Percentiles rank a stretch among this genome's conserved stretches.
phyloP scores from a whole-genome alignment of 768 basidiomycete species.

The Pleurotus tuber-regium region DNA sequence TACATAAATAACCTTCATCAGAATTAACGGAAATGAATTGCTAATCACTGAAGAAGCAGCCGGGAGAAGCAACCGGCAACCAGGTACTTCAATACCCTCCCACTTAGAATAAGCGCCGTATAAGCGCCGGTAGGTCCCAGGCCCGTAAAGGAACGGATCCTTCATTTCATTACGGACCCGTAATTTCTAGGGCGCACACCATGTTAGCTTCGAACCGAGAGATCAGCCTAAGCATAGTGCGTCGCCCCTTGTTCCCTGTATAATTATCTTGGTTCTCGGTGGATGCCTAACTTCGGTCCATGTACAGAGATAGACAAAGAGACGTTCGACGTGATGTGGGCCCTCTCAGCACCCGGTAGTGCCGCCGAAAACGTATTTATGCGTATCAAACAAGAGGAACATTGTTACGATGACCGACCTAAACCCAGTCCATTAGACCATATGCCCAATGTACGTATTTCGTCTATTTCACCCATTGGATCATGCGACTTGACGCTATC shows the following conservation, averaged over 20 bases:
- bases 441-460: constrained; percentile 49
- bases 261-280: neutral
- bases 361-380: constrained; percentile 61
- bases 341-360: constrained; percentile 58
- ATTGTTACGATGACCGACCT: constrained; percentile 40
- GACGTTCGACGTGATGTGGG: constrained; percentile 77
- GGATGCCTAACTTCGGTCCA: neutral
- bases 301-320: constrained; percentile 60
- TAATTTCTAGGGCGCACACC: constrained; percentile 90
- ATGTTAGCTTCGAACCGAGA: constrained; percentile 57
- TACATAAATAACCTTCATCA: too few species aligned
- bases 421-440: constrained; percentile 43
- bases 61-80: too few species aligned
- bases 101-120: too few species aligned
- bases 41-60: too few species aligned
- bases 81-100: too few species aligned
- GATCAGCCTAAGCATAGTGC: constrained; percentile 56
- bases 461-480: neutral
- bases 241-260: neutral
- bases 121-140: too few species aligned
- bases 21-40: too few species aligned
- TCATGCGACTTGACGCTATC: neutral
- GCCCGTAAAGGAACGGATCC: too few species aligned
- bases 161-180: too few species aligned
- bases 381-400: constrained; percentile 62